Evolutionary conservation across 352 stramenopile genomes (phyloP).

Genomic region (Saprolegnia diclina): DNA sequence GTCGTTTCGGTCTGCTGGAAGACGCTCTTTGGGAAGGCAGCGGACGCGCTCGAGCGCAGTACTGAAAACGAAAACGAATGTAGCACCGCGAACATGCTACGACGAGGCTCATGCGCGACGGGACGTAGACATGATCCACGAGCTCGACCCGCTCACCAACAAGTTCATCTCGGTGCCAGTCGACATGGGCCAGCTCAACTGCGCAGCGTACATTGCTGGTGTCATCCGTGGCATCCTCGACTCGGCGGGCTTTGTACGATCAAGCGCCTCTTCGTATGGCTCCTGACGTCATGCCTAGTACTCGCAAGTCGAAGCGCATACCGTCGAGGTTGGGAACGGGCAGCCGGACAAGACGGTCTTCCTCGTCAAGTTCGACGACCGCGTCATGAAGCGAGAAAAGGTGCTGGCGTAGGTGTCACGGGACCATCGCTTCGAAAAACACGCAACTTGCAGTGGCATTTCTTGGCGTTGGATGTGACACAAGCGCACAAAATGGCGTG

Average conservation of each 20-base stretch:
- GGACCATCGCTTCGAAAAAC: background rate
- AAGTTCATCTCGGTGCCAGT: conserved; percentile 95
- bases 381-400: conserved; percentile 70
- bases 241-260: conserved; percentile 66
- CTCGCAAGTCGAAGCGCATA: conserved; percentile 67
- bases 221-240: conserved; percentile 88
- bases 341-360: conserved; percentile 80
- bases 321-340: conserved; percentile 55
- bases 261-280: background rate
- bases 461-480: too few species aligned
- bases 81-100: background rate
- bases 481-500: too few species aligned
- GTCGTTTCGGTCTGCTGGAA: conserved; percentile 94
- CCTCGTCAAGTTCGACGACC: conserved; percentile 81
- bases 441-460: too few species aligned
- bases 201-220: conserved; percentile 94
- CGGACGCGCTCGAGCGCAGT: conserved; percentile 93
- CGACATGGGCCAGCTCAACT: conserved; percentile 94
- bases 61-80: conserved; percentile 97
- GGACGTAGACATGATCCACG: conserved; percentile 91
- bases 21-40: conserved; percentile 93
- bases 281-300: conserved; percentile 21
- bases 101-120: background rate
- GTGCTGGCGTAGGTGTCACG: conserved; percentile 41
- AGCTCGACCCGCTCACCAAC: conserved; percentile 91